Percentiles rank a stretch among this genome's conserved stretches.
Conservation (phyloP, 73 alveolate genomes). For the Tetrahymena thermophila region DNA sequence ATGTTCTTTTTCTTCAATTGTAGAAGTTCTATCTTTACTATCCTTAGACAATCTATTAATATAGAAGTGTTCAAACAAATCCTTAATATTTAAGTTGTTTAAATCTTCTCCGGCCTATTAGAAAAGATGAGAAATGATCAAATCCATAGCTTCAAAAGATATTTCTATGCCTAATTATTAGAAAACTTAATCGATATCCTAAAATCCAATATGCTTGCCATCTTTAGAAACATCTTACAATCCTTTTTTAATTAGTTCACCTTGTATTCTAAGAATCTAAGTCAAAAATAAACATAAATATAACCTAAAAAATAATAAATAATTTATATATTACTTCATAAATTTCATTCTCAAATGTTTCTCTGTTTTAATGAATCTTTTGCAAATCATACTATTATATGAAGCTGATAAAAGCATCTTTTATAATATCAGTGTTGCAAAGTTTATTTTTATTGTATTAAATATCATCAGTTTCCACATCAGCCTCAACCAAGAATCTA, state of each 20-base stretch:
- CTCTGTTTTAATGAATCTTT: neutral
- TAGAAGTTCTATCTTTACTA: neutral
- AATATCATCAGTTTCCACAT: neutral
- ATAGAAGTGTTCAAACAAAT: neutral
- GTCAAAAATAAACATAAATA: neutral
- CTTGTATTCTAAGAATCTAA: neutral
- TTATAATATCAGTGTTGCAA: neutral
- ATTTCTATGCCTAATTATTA: neutral
- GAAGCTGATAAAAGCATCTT: neutral
- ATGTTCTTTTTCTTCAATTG: neutral
- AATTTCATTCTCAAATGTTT: neutral
- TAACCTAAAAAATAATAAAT: too few relatives aligned
- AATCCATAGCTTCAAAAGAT: neutral
- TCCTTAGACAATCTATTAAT: neutral
- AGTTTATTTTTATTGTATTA: neutral
- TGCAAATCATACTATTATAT: neutral
- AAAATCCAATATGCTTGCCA: neutral
- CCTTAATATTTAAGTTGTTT: neutral
- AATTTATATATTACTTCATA: neutral
- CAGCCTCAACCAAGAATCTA: neutral
- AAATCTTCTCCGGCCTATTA: neutral
- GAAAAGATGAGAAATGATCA: neutral
- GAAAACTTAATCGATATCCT: neutral
- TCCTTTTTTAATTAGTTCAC: neutral
- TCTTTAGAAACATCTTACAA: neutral